Base-by-base conservation (phyloP, 1,284 basidiomycete species). In the Ceratobasidium sp. region DNA sequence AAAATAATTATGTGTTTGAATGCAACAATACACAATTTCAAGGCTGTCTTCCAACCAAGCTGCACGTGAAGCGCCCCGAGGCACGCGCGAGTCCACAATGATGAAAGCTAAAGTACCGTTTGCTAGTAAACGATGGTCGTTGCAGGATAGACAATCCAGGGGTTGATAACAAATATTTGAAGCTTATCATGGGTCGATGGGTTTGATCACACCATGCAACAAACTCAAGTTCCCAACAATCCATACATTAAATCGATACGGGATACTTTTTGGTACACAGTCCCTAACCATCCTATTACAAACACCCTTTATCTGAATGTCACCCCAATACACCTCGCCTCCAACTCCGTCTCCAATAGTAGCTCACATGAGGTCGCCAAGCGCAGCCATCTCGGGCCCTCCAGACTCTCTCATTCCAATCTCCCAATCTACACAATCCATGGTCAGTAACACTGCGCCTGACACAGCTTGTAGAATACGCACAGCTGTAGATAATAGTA, bases 401-500 rank as follows among this genome's bases (percentile, higher is more conserved):
- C 89, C 88, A 68, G 89, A 89, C 82, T 93, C 91, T 80, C 89
- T 85, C 87, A 91, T 90, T 74, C 90, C 90, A 77, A 92, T 91
- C 81, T 92, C 90, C 90, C 90, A 92, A 81, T 92, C 89, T 90
- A 78, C 13, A 75, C 74, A 51, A 22, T 7, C 34, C 9, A 5
- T 29, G 31, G 29, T 53, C 22, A 61, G 54, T 39, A 8, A 46
- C 41, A 34, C 2, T n/a, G 24, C 16, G 37, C 46, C 13, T 56
- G 22, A 19, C 11, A 46, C 29, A 13, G 39, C 29, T 14, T 39
- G 41, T 13, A 56, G 46, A 14, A n/a, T 19, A 86, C 91, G 82
- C 81, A 92, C 92, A 96, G 82, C 92, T 91, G 84, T 98, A 98
- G 83, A 98, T 98, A 81, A 96, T 98, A 51, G 96, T 98, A 72